Percentiles rank a stretch among this genome's conserved stretches.
Conservation (phyloP, 768 basidiomycete species). For the Aureoboletus auriporus region DNA sequence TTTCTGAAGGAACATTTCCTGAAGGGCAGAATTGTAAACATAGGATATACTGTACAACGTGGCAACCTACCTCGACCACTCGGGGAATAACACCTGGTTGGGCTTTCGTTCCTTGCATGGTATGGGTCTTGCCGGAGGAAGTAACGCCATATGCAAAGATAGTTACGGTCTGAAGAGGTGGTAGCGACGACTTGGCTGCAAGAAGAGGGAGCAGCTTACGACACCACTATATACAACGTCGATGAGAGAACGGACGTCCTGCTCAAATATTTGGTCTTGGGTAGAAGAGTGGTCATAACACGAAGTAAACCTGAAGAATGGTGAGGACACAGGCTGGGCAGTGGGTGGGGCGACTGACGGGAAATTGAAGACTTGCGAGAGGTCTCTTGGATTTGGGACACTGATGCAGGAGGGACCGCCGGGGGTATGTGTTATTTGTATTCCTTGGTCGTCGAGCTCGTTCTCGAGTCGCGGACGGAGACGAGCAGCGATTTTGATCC, state of each 20-base stretch:
- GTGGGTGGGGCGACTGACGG: slow-evolving; percentile 43
- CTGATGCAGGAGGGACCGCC: slow-evolving; percentile 47
- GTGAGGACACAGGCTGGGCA: too few species aligned
- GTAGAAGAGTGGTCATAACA: slow-evolving; percentile 69
- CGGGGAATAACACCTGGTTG: slow-evolving; percentile 87
- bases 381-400: slow-evolving; percentile 69
- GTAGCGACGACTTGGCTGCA: neutral
- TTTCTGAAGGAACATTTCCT: slow-evolving; percentile 60
- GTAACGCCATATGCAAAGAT: slow-evolving; percentile 91
- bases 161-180: slow-evolving; percentile 60
- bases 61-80: slow-evolving; percentile 58
- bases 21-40: neutral
- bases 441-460: slow-evolving; percentile 59
- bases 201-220: slow-evolving; percentile 38
- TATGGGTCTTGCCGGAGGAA: slow-evolving; percentile 88
- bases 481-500: slow-evolving; percentile 69
- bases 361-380: slow-evolving; percentile 71
- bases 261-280: slow-evolving; percentile 74
- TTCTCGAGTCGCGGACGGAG: slow-evolving; percentile 60
- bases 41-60: neutral
- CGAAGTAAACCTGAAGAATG: slow-evolving; percentile 54
- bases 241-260: slow-evolving; percentile 73
- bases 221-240: slow-evolving; percentile 76
- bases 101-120: slow-evolving; percentile 76
- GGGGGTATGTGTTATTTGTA: slow-evolving; percentile 47